Conservation (phyloP, 345 rosid species). For the Kernera saxatilis region DNA sequence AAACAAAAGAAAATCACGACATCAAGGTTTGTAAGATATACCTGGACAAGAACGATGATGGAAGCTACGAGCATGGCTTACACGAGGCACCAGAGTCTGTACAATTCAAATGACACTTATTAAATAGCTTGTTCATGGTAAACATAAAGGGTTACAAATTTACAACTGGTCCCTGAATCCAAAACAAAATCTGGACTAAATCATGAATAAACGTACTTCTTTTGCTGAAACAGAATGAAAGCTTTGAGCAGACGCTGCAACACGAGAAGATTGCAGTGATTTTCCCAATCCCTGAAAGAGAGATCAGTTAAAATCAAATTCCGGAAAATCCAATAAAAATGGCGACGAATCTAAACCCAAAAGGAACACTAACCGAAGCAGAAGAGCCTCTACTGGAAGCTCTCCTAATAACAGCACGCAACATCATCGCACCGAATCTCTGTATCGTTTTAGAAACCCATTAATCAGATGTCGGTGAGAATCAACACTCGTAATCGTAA, state of each 20-base stretch:
- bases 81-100: conserved; percentile 41
- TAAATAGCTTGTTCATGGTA: background rate
- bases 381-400: conserved; percentile 41
- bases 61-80: conserved; percentile 43
- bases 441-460: background rate
- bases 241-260: conserved; percentile 35
- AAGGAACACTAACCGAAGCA: conserved; percentile 34
- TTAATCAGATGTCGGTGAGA: conserved; percentile 13
- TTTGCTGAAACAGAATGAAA: conserved; percentile 38
- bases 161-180: background rate
- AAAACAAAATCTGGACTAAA: background rate
- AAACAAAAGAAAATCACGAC: background rate
- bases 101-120: conserved; percentile 11
- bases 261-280: conserved; percentile 36
- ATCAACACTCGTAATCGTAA: conserved; percentile 3
- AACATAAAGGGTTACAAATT: background rate
- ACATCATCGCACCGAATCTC: conserved; percentile 38
- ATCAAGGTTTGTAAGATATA: conserved; percentile 8
- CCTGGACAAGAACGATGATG: conserved; percentile 47
- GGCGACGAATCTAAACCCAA: background rate
- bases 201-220: conserved; percentile 33
- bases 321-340: background rate
- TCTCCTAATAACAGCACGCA: conserved; percentile 40
- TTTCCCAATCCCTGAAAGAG: conserved; percentile 39
- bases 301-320: background rate